A percentile compares a stretch with the other conserved stretches of the same genome.
These are phyloP conservation scores for Mycothermus thermophilus DNA, from an alignment of 495 filamentous ascomycete genomes.

Conservation along the genomic window DNA sequence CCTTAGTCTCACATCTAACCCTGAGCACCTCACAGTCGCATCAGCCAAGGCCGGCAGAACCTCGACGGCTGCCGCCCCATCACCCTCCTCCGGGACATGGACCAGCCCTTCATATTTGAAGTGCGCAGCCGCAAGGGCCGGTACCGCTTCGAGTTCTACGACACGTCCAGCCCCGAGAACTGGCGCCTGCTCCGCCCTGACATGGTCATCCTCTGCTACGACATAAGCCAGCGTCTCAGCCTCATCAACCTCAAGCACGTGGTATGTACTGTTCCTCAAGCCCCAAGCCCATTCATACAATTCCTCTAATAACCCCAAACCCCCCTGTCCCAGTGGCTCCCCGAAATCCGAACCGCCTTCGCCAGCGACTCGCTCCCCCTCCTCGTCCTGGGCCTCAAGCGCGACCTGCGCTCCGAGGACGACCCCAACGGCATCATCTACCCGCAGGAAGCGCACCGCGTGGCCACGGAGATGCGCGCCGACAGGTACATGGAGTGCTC, in stretches of 20 bases:
- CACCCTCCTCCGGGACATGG: slow-evolving; percentile 51
- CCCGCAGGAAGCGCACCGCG: slow-evolving; percentile 57
- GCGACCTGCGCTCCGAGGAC: slow-evolving; percentile 53
- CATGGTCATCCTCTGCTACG: slow-evolving; percentile 68
- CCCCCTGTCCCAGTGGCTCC: slow-evolving; percentile 69
- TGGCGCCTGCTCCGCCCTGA: slow-evolving; percentile 62
- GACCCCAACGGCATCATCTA: slow-evolving; percentile 58
- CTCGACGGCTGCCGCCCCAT: slow-evolving; percentile 28
- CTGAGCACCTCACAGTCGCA: slow-evolving; percentile 25
- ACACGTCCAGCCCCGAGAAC: slow-evolving; percentile 59
- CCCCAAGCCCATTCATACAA: too few species aligned
- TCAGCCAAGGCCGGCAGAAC: slow-evolving; percentile 30
- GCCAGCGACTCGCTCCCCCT: slow-evolving; percentile 48
- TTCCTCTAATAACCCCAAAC: too few species aligned
- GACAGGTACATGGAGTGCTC: slow-evolving; percentile 89
- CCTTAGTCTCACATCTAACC: background rate
- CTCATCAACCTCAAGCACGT: slow-evolving; percentile 46
- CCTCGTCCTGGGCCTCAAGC: slow-evolving; percentile 67
- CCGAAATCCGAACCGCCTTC: slow-evolving; percentile 51
- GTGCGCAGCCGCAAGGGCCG: slow-evolving; percentile 44
- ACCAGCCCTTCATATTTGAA: slow-evolving; percentile 77
- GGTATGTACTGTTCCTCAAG: slow-evolving; percentile 31
- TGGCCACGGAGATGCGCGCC: slow-evolving; percentile 68
- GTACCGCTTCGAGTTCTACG: slow-evolving; percentile 66
- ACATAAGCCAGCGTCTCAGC: slow-evolving; percentile 53